phyloP scores from a whole-genome alignment of 1,284 basidiomycete genomes.

The Boletellus deceptivus region DNA sequence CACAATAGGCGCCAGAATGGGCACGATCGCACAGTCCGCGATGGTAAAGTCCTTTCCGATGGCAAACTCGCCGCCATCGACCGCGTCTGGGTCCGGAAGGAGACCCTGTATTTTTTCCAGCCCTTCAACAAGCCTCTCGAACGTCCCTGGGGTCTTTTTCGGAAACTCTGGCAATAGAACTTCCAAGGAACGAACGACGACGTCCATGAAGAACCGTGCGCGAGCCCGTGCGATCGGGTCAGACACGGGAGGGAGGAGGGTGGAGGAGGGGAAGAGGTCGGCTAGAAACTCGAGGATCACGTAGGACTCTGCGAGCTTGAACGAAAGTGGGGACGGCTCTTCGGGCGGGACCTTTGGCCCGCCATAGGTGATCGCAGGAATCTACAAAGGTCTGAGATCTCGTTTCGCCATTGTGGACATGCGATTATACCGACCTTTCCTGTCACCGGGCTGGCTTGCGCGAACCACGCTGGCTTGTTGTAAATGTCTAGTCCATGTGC shows the following conservation, averaged over 20 bases:
- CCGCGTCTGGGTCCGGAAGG: constrained; percentile 22
- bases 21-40: background rate
- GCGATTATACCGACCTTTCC: constrained; percentile 12
- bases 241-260: constrained; percentile 43
- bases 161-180: background rate
- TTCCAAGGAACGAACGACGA: constrained; percentile 33
- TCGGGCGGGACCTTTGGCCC: constrained; percentile 49
- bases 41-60: background rate
- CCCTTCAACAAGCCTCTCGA: constrained; percentile 11
- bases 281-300: constrained; percentile 63
- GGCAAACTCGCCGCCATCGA: background rate
- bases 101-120: constrained; percentile 34
- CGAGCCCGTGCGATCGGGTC: constrained; percentile 56
- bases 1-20: background rate
- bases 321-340: constrained; percentile 55
- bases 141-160: background rate
- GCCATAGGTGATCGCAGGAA: constrained; percentile 58
- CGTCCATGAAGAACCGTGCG: constrained; percentile 59
- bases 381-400: constrained; percentile 26
- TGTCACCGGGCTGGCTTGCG: constrained; percentile 7
- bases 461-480: constrained; percentile 19
- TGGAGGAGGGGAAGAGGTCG: constrained; percentile 48
- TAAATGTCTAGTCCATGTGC: constrained; percentile 5
- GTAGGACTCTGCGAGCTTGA: constrained; percentile 60
- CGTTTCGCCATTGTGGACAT: background rate